Conservation (phyloP, 768 basidiomycete species). For the Hericium erinaceus region DNA sequence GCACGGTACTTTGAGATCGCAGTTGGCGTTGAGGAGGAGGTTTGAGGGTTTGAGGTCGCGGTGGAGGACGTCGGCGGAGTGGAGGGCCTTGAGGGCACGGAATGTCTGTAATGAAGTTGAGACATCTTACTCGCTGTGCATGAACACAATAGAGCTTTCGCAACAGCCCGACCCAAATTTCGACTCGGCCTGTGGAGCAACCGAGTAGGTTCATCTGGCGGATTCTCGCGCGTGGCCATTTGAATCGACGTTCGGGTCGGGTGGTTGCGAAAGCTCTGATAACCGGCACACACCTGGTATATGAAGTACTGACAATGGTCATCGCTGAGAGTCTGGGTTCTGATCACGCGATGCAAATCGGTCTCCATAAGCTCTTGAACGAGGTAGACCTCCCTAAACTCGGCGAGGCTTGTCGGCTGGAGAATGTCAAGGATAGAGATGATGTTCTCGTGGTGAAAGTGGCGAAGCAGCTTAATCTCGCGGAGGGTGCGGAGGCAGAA, state of each 20-base stretch:
- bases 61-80: slow-evolving; percentile 91
- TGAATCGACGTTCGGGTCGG: not conserved
- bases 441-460: slow-evolving; percentile 83
- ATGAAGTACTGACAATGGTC: slow-evolving; percentile 97
- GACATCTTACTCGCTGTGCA: not conserved
- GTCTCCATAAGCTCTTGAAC: slow-evolving; percentile 85
- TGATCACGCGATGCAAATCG: slow-evolving; percentile 92
- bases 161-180: too few relatives aligned
- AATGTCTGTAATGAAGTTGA: slow-evolving; percentile 47
- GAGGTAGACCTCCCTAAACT: slow-evolving; percentile 80
- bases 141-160: not conserved
- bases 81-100: slow-evolving; percentile 88
- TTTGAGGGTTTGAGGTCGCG: slow-evolving; percentile 97
- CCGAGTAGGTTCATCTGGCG: not conserved
- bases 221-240: not conserved
- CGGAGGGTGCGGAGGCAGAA: slow-evolving; percentile 87
- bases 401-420: slow-evolving; percentile 57
- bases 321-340: slow-evolving; percentile 88
- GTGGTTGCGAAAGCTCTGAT: slow-evolving; percentile 5
- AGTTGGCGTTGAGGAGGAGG: slow-evolving; percentile 90
- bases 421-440: slow-evolving; percentile 94
- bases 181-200: too few relatives aligned
- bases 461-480: slow-evolving; percentile 89
- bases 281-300: slow-evolving; percentile 58
- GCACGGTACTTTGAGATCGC: slow-evolving; percentile 75